Percentiles rank a stretch among this genome's conserved stretches.
Evolutionary conservation across 2,329 filamentous ascomycete species (phyloP).

Genomic region (Ophiostoma novo-ulmi): DNA sequence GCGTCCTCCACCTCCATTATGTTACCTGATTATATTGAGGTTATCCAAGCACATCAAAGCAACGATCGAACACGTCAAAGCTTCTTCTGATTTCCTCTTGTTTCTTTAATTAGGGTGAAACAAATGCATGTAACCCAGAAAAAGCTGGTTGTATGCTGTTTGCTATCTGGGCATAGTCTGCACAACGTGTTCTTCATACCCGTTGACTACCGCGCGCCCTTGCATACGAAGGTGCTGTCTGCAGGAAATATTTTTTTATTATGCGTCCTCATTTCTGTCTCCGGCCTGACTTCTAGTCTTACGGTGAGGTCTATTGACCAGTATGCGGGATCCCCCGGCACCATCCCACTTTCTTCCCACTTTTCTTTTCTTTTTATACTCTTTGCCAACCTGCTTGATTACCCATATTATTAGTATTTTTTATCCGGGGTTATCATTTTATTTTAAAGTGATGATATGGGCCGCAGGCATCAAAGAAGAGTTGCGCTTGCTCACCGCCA

Average conservation of each 20-base stretch:
- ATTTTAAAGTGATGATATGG: background rate
- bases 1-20: background rate
- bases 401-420: background rate
- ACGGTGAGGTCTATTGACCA: background rate
- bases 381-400: background rate
- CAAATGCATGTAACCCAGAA: background rate
- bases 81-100: background rate
- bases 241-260: background rate
- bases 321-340: background rate
- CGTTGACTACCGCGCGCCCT: background rate
- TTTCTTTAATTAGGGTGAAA: background rate
- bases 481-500: background rate
- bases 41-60: background rate
- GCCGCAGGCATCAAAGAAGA: background rate
- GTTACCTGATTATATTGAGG: background rate
- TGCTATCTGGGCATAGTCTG: background rate
- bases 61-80: background rate
- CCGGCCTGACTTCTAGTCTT: background rate
- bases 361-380: background rate
- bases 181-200: background rate
- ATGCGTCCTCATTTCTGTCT: background rate
- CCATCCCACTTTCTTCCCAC: background rate
- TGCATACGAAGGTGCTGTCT: background rate
- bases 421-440: background rate
- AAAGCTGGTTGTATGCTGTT: background rate